Percentiles rank a stretch among this genome's conserved stretches.
These are phyloP conservation scores for Vitis amurensis DNA, from an alignment of 164 flowering plant genomes.

Conservation along the genomic window DNA sequence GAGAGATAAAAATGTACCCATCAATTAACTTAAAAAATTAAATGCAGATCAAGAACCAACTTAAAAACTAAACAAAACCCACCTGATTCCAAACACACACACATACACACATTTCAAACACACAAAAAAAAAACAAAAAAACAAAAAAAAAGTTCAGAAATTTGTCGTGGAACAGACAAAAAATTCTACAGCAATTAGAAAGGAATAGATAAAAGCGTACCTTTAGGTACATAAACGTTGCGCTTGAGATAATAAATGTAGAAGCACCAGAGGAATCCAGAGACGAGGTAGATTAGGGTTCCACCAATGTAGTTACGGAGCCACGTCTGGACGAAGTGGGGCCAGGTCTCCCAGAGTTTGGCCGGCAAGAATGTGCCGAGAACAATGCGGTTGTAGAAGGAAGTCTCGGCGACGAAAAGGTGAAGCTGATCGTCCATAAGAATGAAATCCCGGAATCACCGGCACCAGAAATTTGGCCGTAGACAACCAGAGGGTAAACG, in stretches of 20 bases:
- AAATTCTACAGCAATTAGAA: not conserved
- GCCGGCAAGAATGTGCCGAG: conserved; percentile 56
- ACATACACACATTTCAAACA: not conserved
- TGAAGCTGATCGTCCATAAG: conserved; percentile 38
- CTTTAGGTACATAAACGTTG: conserved; percentile 78
- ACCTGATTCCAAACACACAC: not conserved
- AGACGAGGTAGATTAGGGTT: conserved; percentile 51
- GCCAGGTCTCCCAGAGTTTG: conserved; percentile 48
- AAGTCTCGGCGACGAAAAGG: conserved; percentile 58
- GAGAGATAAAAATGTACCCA: too few relatives aligned
- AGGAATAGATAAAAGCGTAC: conserved; percentile 21
- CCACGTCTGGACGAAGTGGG: conserved; percentile 70
- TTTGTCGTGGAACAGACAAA: not conserved
- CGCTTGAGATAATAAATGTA: conserved; percentile 77
- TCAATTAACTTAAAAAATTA: too few relatives aligned
- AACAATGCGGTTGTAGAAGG: conserved; percentile 64
- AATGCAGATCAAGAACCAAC: not conserved
- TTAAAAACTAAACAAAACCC: not conserved
- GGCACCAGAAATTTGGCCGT: not conserved
- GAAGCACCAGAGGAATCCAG: conserved; percentile 81
- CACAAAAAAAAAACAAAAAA: not conserved
- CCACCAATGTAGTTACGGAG: conserved; percentile 78
- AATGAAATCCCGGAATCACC: not conserved
- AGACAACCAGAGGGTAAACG: not conserved
- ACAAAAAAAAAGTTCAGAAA: not conserved